phyloP scores from a whole-genome alignment of 2,329 filamentous ascomycete species.

The Saccharata proteae region DNA sequence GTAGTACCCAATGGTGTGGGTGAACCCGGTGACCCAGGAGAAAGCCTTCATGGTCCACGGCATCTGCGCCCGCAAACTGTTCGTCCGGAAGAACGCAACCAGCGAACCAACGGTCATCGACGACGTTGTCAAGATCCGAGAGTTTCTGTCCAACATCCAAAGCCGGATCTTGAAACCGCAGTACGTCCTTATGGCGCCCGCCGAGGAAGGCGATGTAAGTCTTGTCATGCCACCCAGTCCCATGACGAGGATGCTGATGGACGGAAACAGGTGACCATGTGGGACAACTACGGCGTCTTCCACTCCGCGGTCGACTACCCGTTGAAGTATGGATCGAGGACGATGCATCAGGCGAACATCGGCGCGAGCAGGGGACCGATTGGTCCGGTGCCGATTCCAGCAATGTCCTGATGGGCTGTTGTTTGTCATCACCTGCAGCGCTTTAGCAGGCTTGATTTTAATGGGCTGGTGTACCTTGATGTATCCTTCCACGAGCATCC shows the following conservation, averaged over 20 bases:
- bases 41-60: slow-evolving; percentile 34
- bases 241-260: slow-evolving; percentile 9
- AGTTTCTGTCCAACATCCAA: slow-evolving; percentile 25
- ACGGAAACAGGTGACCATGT: too few relatives aligned
- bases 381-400: slow-evolving; percentile 15
- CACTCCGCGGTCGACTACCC: slow-evolving; percentile 36
- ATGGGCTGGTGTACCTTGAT: too few relatives aligned
- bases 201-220: slow-evolving; percentile 34
- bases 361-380: slow-evolving; percentile 20
- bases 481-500: too few relatives aligned
- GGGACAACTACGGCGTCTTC: slow-evolving; percentile 12
- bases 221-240: slow-evolving; percentile 25
- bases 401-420: too few relatives aligned
- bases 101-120: slow-evolving; percentile 26
- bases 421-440: too few relatives aligned
- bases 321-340: slow-evolving; percentile 24
- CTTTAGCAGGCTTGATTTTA: too few relatives aligned
- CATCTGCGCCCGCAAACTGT: slow-evolving; percentile 28
- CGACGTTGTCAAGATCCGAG: slow-evolving; percentile 27
- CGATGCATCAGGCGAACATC: slow-evolving; percentile 37
- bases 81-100: slow-evolving; percentile 22
- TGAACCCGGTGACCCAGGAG: slow-evolving; percentile 31
- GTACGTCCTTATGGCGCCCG: slow-evolving; percentile 27
- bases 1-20: slow-evolving; percentile 35
- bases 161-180: slow-evolving; percentile 30